phyloP scores from a whole-genome alignment of 192 early-diverging fungal genomes.

The Allomyces javanicus region DNA sequence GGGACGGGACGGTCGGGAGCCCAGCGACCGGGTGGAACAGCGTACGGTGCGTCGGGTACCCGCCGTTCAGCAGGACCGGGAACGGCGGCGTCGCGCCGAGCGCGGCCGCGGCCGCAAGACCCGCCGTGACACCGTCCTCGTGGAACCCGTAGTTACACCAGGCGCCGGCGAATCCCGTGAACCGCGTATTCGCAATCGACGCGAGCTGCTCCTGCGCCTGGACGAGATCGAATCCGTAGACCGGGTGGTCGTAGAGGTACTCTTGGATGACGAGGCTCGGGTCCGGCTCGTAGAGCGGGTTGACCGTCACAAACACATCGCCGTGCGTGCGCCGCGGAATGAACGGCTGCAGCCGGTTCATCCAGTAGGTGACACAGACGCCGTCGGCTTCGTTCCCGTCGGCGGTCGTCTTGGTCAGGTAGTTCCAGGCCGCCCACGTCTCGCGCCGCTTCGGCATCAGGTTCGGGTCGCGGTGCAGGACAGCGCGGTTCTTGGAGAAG shows the following conservation, averaged over 20 bases:
- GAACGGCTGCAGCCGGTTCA: conserved; percentile 36
- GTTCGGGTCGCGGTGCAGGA: conserved; percentile 30
- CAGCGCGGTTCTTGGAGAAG: conserved; percentile 24
- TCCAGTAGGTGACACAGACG: conserved; percentile 39
- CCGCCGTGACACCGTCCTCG: conserved; percentile 38
- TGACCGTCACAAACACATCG: conserved; percentile 34
- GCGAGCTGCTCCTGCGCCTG: conserved; percentile 23
- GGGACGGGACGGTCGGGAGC: background rate
- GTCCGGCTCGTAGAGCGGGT: conserved; percentile 31
- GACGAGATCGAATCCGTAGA: conserved; percentile 17
- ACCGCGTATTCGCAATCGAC: conserved; percentile 23
- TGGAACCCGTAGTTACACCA: conserved; percentile 54
- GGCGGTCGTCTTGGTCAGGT: conserved; percentile 19
- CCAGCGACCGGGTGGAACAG: background rate
- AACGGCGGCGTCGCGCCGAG: conserved; percentile 24
- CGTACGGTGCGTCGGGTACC: background rate
- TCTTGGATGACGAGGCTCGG: conserved; percentile 14
- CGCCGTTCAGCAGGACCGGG: background rate
- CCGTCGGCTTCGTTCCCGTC: conserved; percentile 5
- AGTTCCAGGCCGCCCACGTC: conserved; percentile 40
- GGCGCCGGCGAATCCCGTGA: conserved; percentile 29
- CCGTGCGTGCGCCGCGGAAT: conserved; percentile 21
- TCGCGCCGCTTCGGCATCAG: conserved; percentile 29
- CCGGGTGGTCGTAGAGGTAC: conserved; percentile 30
- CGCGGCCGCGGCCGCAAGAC: conserved; percentile 24